Evolutionary conservation across 129 eudicot genomes (phyloP), one percentile per base, ranked within the genome.

Genomic region (Artemisia argyi): DNA sequence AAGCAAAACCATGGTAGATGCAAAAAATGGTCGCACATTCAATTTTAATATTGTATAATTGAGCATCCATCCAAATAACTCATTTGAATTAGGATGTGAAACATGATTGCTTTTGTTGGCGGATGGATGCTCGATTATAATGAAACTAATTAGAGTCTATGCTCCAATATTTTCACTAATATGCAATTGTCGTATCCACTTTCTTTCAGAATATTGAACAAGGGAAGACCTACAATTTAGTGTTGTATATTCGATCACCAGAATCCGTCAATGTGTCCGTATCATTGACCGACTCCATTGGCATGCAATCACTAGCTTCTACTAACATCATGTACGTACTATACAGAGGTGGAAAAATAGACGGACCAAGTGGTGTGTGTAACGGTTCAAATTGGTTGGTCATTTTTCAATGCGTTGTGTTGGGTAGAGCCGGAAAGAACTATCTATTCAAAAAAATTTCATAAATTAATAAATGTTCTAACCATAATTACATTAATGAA

Each of bases 191-290:
- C 24, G 2, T 28, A 26, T 54, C 56, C 42, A 17, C 19, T 47
- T 53, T 68, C 15, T 72, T 86, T 76, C 88, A 94, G 97, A 94
- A 90, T 85, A 88, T 94, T 83, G 93, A 94, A 74, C 69, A 88
- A 65, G 97, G 99, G 76, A 90, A 94, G 84, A 74, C 83, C 47
- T 94, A 94, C 73, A 79, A 90, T 60, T 66, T 94, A 73, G 83
- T 84, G 22, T 75, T 94, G 24, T 85, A 82, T 75, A 71, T 84
- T 53, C 89, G 90, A 64, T 84, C 99, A 13, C 30, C 44, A 0
- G 87, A 73, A 35, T 49, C 99, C 11, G 24, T 90, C 19, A 64
- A 90, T 52, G 22, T 88, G 26, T 47, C 86, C 3, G 81, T 80
- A 15, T 82, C 96, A 59, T 66, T 94, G 58, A 82, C 87, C 26